Conservation (phyloP, 2,329 filamentous ascomycete species). For the Ophiostoma quercus region DNA sequence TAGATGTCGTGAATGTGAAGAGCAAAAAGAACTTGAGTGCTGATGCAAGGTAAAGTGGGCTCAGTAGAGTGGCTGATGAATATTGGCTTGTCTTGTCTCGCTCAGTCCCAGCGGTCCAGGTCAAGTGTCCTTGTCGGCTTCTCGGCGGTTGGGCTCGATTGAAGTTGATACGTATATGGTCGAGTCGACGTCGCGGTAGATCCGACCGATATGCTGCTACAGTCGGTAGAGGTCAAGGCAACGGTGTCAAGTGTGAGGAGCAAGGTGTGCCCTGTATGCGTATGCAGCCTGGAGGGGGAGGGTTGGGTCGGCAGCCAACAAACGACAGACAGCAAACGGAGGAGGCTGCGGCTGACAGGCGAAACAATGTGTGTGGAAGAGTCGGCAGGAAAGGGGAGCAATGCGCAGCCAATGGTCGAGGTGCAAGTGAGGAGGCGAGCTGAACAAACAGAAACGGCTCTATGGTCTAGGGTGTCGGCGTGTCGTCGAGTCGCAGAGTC, state of each 20-base stretch:
- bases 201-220: neutral
- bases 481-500: neutral
- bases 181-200: neutral
- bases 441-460: neutral
- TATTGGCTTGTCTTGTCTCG: conserved; percentile 1
- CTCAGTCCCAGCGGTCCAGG: neutral
- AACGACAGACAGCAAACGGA: neutral
- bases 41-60: neutral
- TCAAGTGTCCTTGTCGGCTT: neutral
- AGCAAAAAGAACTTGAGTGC: neutral
- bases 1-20: neutral
- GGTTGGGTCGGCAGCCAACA: neutral
- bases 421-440: neutral
- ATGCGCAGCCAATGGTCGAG: neutral
- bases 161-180: neutral
- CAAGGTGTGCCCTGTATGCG: neutral
- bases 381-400: neutral
- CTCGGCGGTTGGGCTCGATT: neutral
- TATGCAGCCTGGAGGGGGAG: neutral
- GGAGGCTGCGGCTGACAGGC: conserved; percentile 6
- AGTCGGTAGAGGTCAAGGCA: neutral
- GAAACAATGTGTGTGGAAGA: neutral
- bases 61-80: neutral
- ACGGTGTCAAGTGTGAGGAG: neutral
- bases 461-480: neutral